Evolutionary conservation across 352 stramenopile species (phyloP).

Genomic region (Pythium brachiatum): DNA sequence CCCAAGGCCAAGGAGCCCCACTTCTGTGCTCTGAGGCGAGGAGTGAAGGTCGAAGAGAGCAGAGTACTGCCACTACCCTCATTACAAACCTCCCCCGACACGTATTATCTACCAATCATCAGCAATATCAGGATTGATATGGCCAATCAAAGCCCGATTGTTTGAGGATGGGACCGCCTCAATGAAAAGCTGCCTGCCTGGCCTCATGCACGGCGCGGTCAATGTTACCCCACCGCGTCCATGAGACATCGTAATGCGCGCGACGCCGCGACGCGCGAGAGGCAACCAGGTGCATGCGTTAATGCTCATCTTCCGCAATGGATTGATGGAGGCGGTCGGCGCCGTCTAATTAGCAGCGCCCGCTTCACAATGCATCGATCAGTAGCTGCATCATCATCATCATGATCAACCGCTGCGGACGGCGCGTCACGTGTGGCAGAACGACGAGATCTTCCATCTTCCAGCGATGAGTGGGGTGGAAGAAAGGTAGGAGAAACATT

Average conservation of each 20-base stretch:
- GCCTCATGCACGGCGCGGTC: not conserved
- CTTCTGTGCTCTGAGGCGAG: slow-evolving; percentile 18
- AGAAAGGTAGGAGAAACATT: too few relatives aligned
- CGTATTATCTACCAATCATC: not conserved
- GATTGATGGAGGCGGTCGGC: not conserved
- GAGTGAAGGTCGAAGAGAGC: not conserved
- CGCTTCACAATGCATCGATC: not conserved
- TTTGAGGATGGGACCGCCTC: slow-evolving; percentile 5
- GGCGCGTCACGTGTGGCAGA: not conserved
- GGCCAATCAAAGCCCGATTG: not conserved
- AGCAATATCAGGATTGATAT: not conserved
- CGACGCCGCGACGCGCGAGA: not conserved
- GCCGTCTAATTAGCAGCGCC: not conserved
- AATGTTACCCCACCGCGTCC: not conserved
- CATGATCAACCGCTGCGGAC: not conserved
- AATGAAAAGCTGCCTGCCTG: slow-evolving; percentile 2
- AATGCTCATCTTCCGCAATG: not conserved
- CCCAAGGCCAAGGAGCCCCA: slow-evolving; percentile 8
- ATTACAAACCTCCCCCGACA: not conserved
- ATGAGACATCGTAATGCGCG: slow-evolving; percentile 4
- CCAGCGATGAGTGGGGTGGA: too few relatives aligned
- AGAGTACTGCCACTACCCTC: not conserved
- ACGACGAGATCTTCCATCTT: not conserved
- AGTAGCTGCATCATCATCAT: not conserved
- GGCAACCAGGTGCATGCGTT: not conserved